A percentile compares a stretch with the other conserved stretches of the same genome.
Evolutionary conservation across 352 stramenopile species (phyloP).

Genomic region (Peronospora farinosa): DNA sequence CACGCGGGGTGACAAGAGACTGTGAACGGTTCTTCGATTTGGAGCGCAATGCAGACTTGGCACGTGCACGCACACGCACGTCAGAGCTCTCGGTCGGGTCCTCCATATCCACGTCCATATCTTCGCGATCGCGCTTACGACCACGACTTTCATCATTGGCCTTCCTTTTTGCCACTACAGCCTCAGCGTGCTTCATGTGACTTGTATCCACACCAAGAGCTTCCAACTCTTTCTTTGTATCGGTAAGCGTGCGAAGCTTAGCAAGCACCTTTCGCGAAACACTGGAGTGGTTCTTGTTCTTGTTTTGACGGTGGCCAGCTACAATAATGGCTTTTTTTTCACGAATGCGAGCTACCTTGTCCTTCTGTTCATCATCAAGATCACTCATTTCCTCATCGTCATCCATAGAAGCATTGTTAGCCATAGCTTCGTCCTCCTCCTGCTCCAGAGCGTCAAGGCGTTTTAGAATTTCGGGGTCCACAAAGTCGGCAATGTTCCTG

Average conservation of each 20-base stretch:
- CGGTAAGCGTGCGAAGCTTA: conserved; percentile 58
- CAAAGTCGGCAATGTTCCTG: conserved; percentile 99
- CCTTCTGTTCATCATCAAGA: conserved; percentile 94
- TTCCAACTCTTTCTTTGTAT: conserved; percentile 90
- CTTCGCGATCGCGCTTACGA: conserved; percentile 80
- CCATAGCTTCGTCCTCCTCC: conserved; percentile 94
- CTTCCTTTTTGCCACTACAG: conserved; percentile 63
- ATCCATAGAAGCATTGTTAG: conserved; percentile 87
- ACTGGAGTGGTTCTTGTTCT: conserved; percentile 92
- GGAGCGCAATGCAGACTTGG: conserved; percentile 60
- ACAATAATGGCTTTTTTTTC: conserved; percentile 85
- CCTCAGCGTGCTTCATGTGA: conserved; percentile 86
- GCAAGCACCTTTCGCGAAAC: conserved; percentile 85
- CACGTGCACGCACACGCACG: conserved; percentile 57
- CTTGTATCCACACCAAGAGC: conserved; percentile 87
- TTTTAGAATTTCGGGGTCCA: conserved; percentile 97
- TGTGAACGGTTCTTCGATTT: conserved; percentile 81
- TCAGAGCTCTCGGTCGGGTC: conserved; percentile 76
- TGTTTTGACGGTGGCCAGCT: conserved; percentile 85
- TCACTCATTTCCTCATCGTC: conserved; percentile 84
- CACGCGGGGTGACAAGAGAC: conserved; percentile 67
- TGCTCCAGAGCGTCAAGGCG: conserved; percentile 93
- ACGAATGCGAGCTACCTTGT: conserved; percentile 75
- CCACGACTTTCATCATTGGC: conserved; percentile 64
- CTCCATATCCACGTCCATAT: conserved; percentile 86